Conservation (phyloP, 2,329 filamentous ascomycete species). For the Sarocladium kiliense region DNA sequence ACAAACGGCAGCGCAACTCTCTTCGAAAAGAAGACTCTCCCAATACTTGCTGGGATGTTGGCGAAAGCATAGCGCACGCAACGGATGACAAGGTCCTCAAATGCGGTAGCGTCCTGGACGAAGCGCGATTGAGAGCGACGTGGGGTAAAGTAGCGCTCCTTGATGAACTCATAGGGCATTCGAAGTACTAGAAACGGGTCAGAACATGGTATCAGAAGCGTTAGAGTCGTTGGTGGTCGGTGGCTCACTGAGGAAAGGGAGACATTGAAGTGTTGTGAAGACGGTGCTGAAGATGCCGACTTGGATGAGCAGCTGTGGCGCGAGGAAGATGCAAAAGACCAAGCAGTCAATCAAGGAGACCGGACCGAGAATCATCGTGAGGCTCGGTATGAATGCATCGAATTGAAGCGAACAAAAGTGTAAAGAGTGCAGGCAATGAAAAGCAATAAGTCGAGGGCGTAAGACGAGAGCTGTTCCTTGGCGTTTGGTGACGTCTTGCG, state of each 20-base stretch:
- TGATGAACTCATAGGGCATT: constrained; percentile 24
- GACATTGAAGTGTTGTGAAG: constrained; percentile 50
- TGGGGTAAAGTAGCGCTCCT: constrained; percentile 26
- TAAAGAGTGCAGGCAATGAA: no score
- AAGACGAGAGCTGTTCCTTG: no score
- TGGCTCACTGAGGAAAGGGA: constrained; percentile 67
- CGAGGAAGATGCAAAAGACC: constrained; percentile 65
- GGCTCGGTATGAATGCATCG: no score
- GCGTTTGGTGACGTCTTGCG: constrained; percentile 7
- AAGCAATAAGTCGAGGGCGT: neutral
- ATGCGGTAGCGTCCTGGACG: constrained; percentile 62
- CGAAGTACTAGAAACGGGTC: constrained; percentile 18
- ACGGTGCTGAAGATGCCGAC: constrained; percentile 58
- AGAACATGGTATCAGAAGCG: neutral
- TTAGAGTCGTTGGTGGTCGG: no score
- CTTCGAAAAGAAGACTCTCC: constrained; percentile 74
- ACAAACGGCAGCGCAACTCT: constrained; percentile 69
- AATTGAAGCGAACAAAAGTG: no score
- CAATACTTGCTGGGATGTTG: constrained; percentile 61
- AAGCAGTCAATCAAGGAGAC: constrained; percentile 73
- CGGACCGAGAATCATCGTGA: constrained; percentile 64
- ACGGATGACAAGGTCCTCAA: constrained; percentile 72
- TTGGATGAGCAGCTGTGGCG: constrained; percentile 65
- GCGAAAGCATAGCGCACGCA: constrained; percentile 76
- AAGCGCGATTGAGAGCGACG: constrained; percentile 46